These are phyloP conservation scores for Maudiozyma bulderi DNA, from an alignment of 805 yeast genomes.

Conservation along the genomic window DNA sequence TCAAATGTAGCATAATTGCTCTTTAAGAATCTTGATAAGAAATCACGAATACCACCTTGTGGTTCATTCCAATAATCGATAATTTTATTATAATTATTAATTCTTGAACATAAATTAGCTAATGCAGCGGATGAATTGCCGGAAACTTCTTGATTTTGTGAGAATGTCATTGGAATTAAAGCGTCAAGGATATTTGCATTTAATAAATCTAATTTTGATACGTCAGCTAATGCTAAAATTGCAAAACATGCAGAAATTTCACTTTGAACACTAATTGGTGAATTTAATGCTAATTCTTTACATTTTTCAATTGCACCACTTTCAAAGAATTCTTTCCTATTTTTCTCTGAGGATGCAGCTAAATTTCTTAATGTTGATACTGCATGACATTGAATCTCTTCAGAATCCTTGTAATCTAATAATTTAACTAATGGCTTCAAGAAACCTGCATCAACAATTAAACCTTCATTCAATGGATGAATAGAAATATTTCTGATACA, in stretches of 20 bases:
- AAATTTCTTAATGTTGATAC: conserved; percentile 91
- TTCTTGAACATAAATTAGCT: conserved; percentile 89
- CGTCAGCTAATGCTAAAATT: conserved; percentile 91
- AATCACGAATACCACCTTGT: conserved; percentile 76
- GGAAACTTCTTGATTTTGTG: conserved; percentile 86
- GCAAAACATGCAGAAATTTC: conserved; percentile 97
- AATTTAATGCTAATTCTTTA: conserved; percentile 70
- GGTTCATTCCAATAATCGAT: conserved; percentile 72
- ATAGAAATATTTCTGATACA: conserved; percentile 95
- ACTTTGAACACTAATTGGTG: conserved; percentile 88
- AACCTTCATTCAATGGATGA: conserved; percentile 91
- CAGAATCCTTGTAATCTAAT: conserved; percentile 76
- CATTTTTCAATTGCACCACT: conserved; percentile 95
- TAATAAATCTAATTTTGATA: conserved; percentile 73
- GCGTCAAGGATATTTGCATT: conserved; percentile 80
- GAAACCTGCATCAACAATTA: conserved; percentile 95
- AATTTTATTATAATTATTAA: conserved; percentile 71
- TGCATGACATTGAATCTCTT: conserved; percentile 97
- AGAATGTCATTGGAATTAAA: conserved; percentile 80
- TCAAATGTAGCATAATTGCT: conserved; percentile 89
- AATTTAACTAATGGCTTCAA: conserved; percentile 80
- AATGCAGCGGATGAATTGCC: conserved; percentile 98
- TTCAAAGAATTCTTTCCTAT: conserved; percentile 81
- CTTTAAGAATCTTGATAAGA: conserved; percentile 68
- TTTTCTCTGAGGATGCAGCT: conserved; percentile 92